Base-by-base conservation (phyloP, 441 rosid genomes). In the Theobroma grandiflorum region DNA sequence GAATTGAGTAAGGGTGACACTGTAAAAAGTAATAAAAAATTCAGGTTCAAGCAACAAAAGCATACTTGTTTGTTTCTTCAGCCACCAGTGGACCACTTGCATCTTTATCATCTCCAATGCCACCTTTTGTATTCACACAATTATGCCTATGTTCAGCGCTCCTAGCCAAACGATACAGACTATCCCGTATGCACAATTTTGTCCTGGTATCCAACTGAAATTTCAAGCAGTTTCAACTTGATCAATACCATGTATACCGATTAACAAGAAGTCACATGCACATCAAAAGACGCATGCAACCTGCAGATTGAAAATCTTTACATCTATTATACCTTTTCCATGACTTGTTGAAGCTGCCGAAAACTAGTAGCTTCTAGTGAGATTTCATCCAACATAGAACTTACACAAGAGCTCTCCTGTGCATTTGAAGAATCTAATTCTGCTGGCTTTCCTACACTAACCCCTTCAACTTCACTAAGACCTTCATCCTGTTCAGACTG, bases 171-270 rank as follows among this genome's bases (percentile, higher is more conserved):
- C 98, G 95, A 83, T 91, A 95, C 74, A 95, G 87, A 85, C 98
- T 93, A 80, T 93, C 98, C 84, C 98, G 89, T 87, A 93, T 93
- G 88, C 97, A 91, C 74, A 95, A 87, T 84, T 95, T 95, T 82
- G 98, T 93, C 88, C 92, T 86, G 78, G 89, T 85, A 86, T 95
- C 98, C 95, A 93, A 87, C 98, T 95, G 91, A 55, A 82, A 77
- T 38, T 58, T 72, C 83, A 85, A 87, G 75, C 81, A 87, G 52
- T 74, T 73, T 74, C 67, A 85, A 72, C 78, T 70, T 55, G 77
- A 81, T 80, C 71, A 81, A 79, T 81, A 69, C 53, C 31, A n/a
- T 18, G 35, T 52, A 52, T 2, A 50, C 16, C 9, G 9, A n/a
- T 72, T 18, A 35, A 15, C 62, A 16, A 50, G 8, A 52, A 72